Evolutionary conservation across 192 early-diverging fungal genomes (phyloP).

Genomic region (Entophlyctis luteolus): DNA sequence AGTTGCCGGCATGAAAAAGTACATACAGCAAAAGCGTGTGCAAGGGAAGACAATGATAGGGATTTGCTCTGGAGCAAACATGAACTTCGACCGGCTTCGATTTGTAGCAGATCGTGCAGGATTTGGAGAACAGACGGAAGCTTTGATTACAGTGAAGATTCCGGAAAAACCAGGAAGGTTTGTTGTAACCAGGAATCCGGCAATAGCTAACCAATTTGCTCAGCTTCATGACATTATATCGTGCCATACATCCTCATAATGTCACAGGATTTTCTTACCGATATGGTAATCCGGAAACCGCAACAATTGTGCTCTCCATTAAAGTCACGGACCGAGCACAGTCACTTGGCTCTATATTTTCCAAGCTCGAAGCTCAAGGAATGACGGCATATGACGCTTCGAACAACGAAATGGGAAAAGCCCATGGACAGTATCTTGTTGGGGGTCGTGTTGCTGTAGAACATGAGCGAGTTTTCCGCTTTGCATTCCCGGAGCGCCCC

Average conservation of each 20-base stretch:
- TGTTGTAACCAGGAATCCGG: not conserved
- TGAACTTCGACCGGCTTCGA: conserved; percentile 97
- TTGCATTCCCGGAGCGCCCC: conserved; percentile 93
- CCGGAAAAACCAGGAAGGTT: conserved; percentile 83
- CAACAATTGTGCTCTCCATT: conserved; percentile 89
- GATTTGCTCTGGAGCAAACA: conserved; percentile 91
- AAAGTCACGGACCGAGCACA: conserved; percentile 64
- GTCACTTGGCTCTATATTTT: conserved; percentile 71
- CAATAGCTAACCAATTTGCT: not conserved
- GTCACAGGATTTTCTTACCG: conserved; percentile 94
- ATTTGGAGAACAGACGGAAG: conserved; percentile 90
- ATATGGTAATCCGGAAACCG: conserved; percentile 68
- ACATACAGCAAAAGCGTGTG: conserved; percentile 48
- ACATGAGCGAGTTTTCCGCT: conserved; percentile 88
- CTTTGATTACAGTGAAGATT: conserved; percentile 83
- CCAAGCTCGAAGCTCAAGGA: conserved; percentile 44
- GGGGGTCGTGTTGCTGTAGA: conserved; percentile 75
- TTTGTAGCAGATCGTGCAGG: conserved; percentile 95
- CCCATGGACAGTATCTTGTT: conserved; percentile 91
- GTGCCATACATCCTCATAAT: conserved; percentile 70
- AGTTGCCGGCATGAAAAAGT: conserved; percentile 84
- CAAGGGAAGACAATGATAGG: conserved; percentile 67
- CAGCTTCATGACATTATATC: conserved; percentile 75
- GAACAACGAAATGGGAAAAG: conserved; percentile 88
- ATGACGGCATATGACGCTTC: conserved; percentile 83